Base-by-base conservation (phyloP, 2,329 filamentous ascomycete genomes). In the Trichoderma arundinaceum region DNA sequence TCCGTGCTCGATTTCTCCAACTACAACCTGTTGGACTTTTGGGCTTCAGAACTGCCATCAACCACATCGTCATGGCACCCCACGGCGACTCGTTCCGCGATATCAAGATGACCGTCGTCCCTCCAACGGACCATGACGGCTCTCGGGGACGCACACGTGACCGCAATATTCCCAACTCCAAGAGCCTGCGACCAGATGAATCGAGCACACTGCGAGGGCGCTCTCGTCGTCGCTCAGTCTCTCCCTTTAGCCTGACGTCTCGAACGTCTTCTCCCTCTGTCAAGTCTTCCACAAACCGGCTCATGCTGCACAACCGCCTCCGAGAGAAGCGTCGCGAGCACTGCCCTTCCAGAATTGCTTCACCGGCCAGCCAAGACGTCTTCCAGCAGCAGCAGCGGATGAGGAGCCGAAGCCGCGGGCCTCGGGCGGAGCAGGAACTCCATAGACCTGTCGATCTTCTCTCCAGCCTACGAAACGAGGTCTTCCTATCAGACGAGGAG, bases 131-230 rank as follows among this genome's bases (percentile, higher is more conserved):
- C 15, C 70, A 72, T 53, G 76, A 78, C 53, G 62, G 56, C 17
- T 73, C 72, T 35, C 75, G 79, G 66, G 79, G 79, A 35, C 78
- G 79, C 67, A 80, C 76, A 69, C 74, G 78, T 67, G 76, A 78
- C 66, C 76, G 79, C 65, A 79, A 77, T 71, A 73, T 74, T 41
- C 77, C 74, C 49, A 74, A 77, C 43, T 68, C 73, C 61, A 73
- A 74, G 58, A 69, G 74, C 51, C 71, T 76, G 51, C 76, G 76
- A 39, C 68, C 77, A 5, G 78, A 80, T 38, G 79, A 80, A 59
- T 79, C 78, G 17, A 80, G 79, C 76, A 81, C 77, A 7, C 74
- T 81, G 35, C 77, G 79, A 60, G 79, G 79, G 48, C 77, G 79
- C 46, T 79, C 79, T 60, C 78, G 77, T 33, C 74, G 77, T 13